Base-by-base conservation (phyloP, 805 yeast genomes). In the Wickerhamomyces tratensis region DNA sequence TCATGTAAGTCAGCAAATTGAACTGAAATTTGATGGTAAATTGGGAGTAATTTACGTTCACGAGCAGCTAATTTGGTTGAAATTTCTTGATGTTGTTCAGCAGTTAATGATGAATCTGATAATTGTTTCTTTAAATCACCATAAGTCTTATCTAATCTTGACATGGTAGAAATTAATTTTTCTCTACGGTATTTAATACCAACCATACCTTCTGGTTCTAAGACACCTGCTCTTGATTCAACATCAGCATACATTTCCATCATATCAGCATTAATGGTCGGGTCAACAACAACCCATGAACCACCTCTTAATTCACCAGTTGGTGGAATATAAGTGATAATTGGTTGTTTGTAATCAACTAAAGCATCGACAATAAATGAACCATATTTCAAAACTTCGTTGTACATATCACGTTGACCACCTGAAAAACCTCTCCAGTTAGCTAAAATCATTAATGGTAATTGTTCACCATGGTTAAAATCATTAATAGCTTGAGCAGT, bases 351-450 rank as follows among this genome's bases (percentile, higher is more conserved):
- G 77, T 82, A 93, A 56, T 81, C 96, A 51, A 87, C 95, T 48
- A 93, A 75, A 12, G 98, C 97, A 63, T 93, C 99, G 50, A 93
- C 99, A 67, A 93, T 93, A 65, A 75, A 87, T 5, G 98, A 80
- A 62, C 99, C 99, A 62, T 86, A 93, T 67, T 93, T 93, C 70
- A 93, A 80, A 37, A 93, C 95, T 71, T 93, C 99, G 58, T 89
- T 87, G 76, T 84, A 94, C 99, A 93, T 93, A 67, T 93, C 99
- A 63, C 97, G 86, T 74, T 93, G 99, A 64, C 99, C 98, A 73
- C 99, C 98, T 52, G 97, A 87, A 80, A 93, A 93, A 59, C 99
- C 99, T 80, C 99, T 86, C 99, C 99, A 93, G 77, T 93, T 93
- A 46, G 98, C 98, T 54, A 93, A 71, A 52, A 93, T 87, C 95